A percentile compares a stretch with the other conserved stretches of the same genome.
Evolutionary conservation across 2,329 filamentous ascomycete genomes (phyloP).

Genomic region (Monosporascus sp.): DNA sequence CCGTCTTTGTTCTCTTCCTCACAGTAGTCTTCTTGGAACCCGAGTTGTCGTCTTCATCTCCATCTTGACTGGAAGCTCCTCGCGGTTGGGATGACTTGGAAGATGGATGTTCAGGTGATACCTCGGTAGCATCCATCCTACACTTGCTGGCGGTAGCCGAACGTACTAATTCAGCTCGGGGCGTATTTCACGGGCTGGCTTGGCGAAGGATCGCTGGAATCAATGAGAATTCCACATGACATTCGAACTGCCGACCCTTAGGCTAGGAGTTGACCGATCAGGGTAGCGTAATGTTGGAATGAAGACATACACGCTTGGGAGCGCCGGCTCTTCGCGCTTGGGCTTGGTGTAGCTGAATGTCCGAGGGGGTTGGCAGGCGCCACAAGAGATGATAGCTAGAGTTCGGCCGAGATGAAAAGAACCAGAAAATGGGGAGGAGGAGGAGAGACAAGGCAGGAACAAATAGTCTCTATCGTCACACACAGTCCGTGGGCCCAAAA

Average conservation of each 20-base stretch:
- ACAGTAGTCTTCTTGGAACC: constrained; percentile 41
- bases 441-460: constrained; percentile 12
- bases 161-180: constrained; percentile 1
- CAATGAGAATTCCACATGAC: constrained; percentile 14
- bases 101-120: constrained; percentile 14
- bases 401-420: constrained; percentile 7
- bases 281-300: not conserved
- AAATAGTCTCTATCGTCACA: constrained; percentile 17
- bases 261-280: constrained; percentile 2
- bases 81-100: constrained; percentile 22
- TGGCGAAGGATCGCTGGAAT: constrained; percentile 9
- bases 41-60: constrained; percentile 33
- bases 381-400: constrained; percentile 2
- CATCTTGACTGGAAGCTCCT: constrained; percentile 27
- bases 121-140: constrained; percentile 25
- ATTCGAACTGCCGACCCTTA: constrained; percentile 11
- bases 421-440: not conserved
- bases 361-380: not conserved
- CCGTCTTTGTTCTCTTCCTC: constrained; percentile 81
- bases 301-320: not conserved
- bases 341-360: constrained; percentile 1
- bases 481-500: not conserved
- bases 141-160: not conserved
- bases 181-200: constrained; percentile 2
- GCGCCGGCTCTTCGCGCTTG: not conserved